Conservation (phyloP, 2,329 filamentous ascomycete species). For the Bertia moriformis region DNA sequence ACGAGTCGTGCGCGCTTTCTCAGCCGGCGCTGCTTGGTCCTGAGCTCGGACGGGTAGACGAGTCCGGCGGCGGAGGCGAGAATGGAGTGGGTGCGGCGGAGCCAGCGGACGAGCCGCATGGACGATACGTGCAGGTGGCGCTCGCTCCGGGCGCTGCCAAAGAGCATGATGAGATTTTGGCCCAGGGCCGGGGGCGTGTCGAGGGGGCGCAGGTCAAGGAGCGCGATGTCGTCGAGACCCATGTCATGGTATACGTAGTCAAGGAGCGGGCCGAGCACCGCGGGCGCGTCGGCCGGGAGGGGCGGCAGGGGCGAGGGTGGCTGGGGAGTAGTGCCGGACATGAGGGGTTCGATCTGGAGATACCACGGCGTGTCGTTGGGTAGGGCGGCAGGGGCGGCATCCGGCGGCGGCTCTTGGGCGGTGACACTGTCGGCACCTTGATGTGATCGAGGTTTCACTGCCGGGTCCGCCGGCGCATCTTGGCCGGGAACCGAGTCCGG, state of each 20-base stretch:
- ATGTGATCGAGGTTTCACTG: too few relatives aligned
- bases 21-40: neutral
- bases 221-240: conserved; percentile 65
- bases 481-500: too few relatives aligned
- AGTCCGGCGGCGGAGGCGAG: neutral
- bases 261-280: conserved; percentile 59
- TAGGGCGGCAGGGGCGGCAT: conserved; percentile 6
- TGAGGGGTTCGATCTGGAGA: conserved; percentile 54
- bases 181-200: conserved; percentile 59
- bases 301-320: too few relatives aligned
- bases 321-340: conserved; percentile 32
- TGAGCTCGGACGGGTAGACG: neutral
- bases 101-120: conserved; percentile 75
- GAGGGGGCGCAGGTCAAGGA: conserved; percentile 71
- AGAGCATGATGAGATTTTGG: conserved; percentile 78
- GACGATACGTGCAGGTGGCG: conserved; percentile 86
- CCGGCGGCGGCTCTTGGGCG: too few relatives aligned
- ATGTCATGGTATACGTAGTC: conserved; percentile 71
- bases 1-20: neutral
- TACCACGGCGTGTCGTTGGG: conserved; percentile 65
- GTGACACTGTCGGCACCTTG: too few relatives aligned
- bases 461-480: too few relatives aligned
- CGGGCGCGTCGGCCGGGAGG: too few relatives aligned
- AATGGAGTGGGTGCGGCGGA: neutral
- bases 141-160: conserved; percentile 81